Conservation (phyloP, 768 basidiomycete species). For the Boletus reticuloceps region DNA sequence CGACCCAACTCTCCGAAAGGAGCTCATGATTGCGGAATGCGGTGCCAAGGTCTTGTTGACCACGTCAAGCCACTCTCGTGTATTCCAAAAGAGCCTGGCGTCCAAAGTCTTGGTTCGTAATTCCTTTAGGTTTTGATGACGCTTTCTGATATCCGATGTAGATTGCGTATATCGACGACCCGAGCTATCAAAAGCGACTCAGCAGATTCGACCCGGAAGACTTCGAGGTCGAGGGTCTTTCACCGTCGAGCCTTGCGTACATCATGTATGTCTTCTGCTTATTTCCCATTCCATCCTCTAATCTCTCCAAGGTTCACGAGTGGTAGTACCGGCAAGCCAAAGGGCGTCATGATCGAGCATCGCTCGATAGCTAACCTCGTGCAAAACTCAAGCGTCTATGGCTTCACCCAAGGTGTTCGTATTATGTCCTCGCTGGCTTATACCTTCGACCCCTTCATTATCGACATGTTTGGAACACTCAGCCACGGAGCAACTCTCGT, state of each 20-base stretch:
- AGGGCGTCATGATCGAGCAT: slow-evolving; percentile 24
- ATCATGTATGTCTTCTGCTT: slow-evolving; percentile 22
- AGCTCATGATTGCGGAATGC: slow-evolving; percentile 27
- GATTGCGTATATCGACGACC: slow-evolving; percentile 30
- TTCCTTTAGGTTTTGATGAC: background rate
- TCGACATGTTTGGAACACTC: slow-evolving; percentile 18
- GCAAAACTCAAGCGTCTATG: slow-evolving; percentile 20
- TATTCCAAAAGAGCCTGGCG: slow-evolving; percentile 20
- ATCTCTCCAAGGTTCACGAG: slow-evolving; percentile 18
- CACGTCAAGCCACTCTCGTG: slow-evolving; percentile 23
- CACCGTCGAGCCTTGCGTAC: slow-evolving; percentile 21
- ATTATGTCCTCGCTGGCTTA: slow-evolving; percentile 30
- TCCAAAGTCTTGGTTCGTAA: slow-evolving; percentile 22
- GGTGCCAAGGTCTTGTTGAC: slow-evolving; percentile 28
- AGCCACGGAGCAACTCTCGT: slow-evolving; percentile 21
- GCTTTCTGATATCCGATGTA: background rate
- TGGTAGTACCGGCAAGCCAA: slow-evolving; percentile 23
- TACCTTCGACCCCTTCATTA: slow-evolving; percentile 27
- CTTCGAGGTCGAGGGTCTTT: slow-evolving; percentile 18
- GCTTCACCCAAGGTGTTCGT: slow-evolving; percentile 22
- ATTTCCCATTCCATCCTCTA: background rate
- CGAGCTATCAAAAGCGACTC: slow-evolving; percentile 26
- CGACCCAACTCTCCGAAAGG: slow-evolving; percentile 29
- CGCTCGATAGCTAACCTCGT: slow-evolving; percentile 20
- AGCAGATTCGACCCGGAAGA: slow-evolving; percentile 13